Base-by-base conservation (phyloP, 192 early-diverging fungal species). In the Coemansia javaensis region DNA sequence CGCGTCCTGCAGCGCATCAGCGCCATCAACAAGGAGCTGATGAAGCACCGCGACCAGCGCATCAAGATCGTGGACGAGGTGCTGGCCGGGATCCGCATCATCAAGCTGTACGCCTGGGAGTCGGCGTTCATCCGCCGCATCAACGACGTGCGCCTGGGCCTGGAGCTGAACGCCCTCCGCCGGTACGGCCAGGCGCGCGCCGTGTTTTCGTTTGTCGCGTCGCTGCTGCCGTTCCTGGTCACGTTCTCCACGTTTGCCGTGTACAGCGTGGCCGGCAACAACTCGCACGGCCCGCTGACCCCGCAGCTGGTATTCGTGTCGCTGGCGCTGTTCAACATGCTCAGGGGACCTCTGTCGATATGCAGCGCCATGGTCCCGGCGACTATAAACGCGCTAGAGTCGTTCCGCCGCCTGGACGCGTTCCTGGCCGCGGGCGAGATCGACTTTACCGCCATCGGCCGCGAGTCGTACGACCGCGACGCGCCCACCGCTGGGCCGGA, bases 1-100 rank as follows among this genome's bases (percentile, higher is more conserved):
- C 53, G 63, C 10, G 41, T 93, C 18, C 86, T 85, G 16, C 81
- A 77, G n/a, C 75, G 50, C 32, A 85, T 88, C 73, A 82, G 87
- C 14, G 79, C 49, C 16, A 67, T 89, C 23, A 90, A 91, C 59
- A 91, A 90, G 65, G 61, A 67, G 22, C 86, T 94, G 56, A 94
- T 98, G 92, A 76, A 48, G 11, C 53, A 65, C 21, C 51, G 57
- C 47, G 84, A 88, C 56, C 41, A 69, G 27, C 79, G 86, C 23
- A 81, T 89, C 68, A 82, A 82, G 54, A 62, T 84, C 39, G 79
- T 82, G 56, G 75, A 79, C 39, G 86, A 89, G 54, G 66, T 82
- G 0, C 50, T 89, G 22, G 54, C 51, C 8, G 80, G 79, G 1
- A 82, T 87, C 59, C 77, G 81, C 57, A 72, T n/a, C n/a, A n/a